Percentiles rank a stretch among this genome's conserved stretches.
Evolutionary conservation across 306 rosid species (phyloP).

Genomic region (Acacia acuminata): DNA sequence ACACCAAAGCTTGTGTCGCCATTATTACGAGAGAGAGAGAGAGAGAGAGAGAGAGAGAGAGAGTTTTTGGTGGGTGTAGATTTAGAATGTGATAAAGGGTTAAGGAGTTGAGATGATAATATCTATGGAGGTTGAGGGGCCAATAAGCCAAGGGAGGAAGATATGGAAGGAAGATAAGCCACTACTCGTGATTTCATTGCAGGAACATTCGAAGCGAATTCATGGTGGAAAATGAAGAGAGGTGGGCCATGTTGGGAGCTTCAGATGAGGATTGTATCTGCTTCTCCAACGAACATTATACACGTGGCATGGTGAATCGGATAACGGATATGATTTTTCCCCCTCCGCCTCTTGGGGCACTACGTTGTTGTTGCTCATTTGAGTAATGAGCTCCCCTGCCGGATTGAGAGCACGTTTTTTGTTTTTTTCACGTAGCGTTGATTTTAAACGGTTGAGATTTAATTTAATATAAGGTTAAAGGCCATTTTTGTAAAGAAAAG

Average conservation of each 20-base stretch:
- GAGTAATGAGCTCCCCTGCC: neutral
- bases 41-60: neutral
- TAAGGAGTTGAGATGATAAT: slow-evolving; percentile 23
- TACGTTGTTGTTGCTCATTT: neutral
- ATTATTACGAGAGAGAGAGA: slow-evolving; percentile 29
- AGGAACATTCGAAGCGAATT: slow-evolving; percentile 22
- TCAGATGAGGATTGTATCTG: slow-evolving; percentile 69
- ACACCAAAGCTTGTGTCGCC: slow-evolving; percentile 87
- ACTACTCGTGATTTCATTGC: slow-evolving; percentile 33
- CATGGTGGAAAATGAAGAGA: slow-evolving; percentile 48
- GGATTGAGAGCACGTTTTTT: too few relatives aligned
- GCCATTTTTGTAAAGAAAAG: too few relatives aligned
- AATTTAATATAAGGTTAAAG: too few relatives aligned
- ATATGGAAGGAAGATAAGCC: slow-evolving; percentile 41
- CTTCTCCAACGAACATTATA: slow-evolving; percentile 51
- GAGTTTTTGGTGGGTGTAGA: slow-evolving; percentile 9
- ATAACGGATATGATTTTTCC: slow-evolving; percentile 56
- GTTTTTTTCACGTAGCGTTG: too few relatives aligned
- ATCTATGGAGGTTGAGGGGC: neutral
- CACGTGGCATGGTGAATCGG: slow-evolving; percentile 57
- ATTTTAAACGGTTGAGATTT: too few relatives aligned
- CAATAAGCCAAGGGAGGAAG: slow-evolving; percentile 29
- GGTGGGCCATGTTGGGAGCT: slow-evolving; percentile 31
- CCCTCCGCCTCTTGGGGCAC: neutral
- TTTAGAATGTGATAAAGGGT: slow-evolving; percentile 17